phyloP scores from a whole-genome alignment of 1,139 yeast species.

The Geotrichum klebahnii region DNA sequence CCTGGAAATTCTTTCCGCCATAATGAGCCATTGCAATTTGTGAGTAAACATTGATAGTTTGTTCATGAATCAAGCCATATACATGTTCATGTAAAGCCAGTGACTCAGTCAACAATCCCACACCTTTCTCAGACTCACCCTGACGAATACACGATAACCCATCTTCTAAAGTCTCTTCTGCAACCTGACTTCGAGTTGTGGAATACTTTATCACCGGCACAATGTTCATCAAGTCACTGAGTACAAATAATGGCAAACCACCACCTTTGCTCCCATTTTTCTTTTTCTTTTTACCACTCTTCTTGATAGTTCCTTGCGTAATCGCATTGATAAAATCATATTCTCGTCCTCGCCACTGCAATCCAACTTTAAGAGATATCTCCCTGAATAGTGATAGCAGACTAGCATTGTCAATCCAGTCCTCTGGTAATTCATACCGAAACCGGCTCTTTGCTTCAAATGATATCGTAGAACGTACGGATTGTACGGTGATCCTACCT shows the following conservation, averaged over 20 bases:
- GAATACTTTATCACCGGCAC: slow-evolving; percentile 73
- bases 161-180: slow-evolving; percentile 71
- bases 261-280: background rate
- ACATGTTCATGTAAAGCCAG: slow-evolving; percentile 74
- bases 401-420: slow-evolving; percentile 42
- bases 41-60: slow-evolving; percentile 29
- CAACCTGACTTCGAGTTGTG: slow-evolving; percentile 58
- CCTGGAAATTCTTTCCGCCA: slow-evolving; percentile 32
- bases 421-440: slow-evolving; percentile 53
- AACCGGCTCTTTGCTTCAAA: slow-evolving; percentile 39
- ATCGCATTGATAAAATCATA: slow-evolving; percentile 44
- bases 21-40: background rate
- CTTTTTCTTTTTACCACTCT: background rate
- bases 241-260: slow-evolving; percentile 30
- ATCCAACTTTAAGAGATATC: slow-evolving; percentile 75
- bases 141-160: slow-evolving; percentile 35
- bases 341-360: slow-evolving; percentile 65
- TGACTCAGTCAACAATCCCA: slow-evolving; percentile 59
- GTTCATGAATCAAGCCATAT: slow-evolving; percentile 74
- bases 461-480: background rate
- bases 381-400: slow-evolving; percentile 56
- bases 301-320: too few species aligned
- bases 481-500: background rate
- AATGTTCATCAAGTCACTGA: slow-evolving; percentile 60
- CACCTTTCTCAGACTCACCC: slow-evolving; percentile 37